Evolutionary conservation across 495 filamentous ascomycete genomes (phyloP).

Genomic region (Aspergillus panamensis): DNA sequence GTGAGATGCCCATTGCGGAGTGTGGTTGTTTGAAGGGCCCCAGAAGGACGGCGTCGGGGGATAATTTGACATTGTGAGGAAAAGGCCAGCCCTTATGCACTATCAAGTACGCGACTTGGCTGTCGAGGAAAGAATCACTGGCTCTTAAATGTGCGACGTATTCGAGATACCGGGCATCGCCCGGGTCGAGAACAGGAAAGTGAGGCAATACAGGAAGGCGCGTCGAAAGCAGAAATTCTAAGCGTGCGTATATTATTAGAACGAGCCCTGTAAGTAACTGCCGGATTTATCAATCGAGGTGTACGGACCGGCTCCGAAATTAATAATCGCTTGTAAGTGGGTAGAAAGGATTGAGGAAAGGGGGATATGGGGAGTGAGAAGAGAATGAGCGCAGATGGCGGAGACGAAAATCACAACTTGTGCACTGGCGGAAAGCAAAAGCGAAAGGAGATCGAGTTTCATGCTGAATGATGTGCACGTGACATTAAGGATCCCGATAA

Average conservation of each 20-base stretch:
- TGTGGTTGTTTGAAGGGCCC: slow-evolving; percentile 33
- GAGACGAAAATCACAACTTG: not conserved
- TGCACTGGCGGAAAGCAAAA: slow-evolving; percentile 1
- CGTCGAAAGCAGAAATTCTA: too few relatives aligned
- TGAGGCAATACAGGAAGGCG: too few relatives aligned
- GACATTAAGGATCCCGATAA: slow-evolving; percentile 25
- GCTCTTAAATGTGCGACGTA: not conserved
- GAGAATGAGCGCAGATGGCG: not conserved
- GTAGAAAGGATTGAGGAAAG: not conserved
- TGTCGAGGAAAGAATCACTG: not conserved
- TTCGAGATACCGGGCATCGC: not conserved
- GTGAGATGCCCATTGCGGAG: slow-evolving; percentile 34
- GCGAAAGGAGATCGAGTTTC: slow-evolving; percentile 24
- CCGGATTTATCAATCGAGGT: too few relatives aligned
- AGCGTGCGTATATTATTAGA: too few relatives aligned
- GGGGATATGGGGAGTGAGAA: not conserved
- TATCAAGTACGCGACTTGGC: not conserved
- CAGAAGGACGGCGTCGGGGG: slow-evolving; percentile 51
- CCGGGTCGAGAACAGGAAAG: too few relatives aligned
- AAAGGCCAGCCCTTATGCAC: not conserved
- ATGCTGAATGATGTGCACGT: slow-evolving; percentile 25
- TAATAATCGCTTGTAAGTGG: not conserved
- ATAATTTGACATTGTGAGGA: slow-evolving; percentile 52
- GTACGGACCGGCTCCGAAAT: too few relatives aligned
- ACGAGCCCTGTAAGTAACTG: too few relatives aligned